Evolutionary conservation across 1,284 basidiomycete species (phyloP), one percentile per base, ranked within the genome.

Genomic region (Cystobasidiaceae sp.): DNA sequence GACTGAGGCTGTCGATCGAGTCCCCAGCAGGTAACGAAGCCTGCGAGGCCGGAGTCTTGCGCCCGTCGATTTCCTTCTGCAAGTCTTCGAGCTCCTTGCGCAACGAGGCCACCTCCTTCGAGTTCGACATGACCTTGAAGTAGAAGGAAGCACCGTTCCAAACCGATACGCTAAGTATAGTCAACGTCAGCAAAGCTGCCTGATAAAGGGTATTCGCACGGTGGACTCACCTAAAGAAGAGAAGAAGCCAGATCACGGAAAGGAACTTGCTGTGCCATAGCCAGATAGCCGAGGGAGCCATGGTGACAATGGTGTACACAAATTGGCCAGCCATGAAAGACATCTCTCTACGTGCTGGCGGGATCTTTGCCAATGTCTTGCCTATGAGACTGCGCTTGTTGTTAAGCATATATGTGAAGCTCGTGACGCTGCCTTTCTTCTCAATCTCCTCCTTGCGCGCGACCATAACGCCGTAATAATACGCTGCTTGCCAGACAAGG

Each of bases 81-180:
- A 61, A 28, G 17, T 45, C 34, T 34, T 60, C 57, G 45, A 60
- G 48, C 39, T 67, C 58, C 28, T 66, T 58, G 17, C 37, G 32
- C 15, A 65, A 39, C n/a, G 34, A 19, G 9, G 33, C 41, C 25
- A 57, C 46, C 37, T 45, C 45, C 45, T 30, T 28, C 9, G 19
- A n/a, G 32, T 28, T 44, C 11, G n/a, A 44, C 41, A 46, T 37
- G 57, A 50, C 64, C 60, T 66, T 63, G 51, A 71, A 34, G 45
- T 69, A 70, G 61, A 69, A 71, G 1, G 66, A 71, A 3, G 73
- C 73, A 23, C 72, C 74, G 56, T 75, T 75, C 72, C 72, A 75
- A 5, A 71, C 72, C 9, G 69, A 71, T 4, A 73, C 68, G n/a
- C 59, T 68, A 50, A 65, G 50, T 7, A 48, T 21, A 32, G 28